Conservation (phyloP, 1,284 basidiomycete species). For the Trametes versicolor region DNA sequence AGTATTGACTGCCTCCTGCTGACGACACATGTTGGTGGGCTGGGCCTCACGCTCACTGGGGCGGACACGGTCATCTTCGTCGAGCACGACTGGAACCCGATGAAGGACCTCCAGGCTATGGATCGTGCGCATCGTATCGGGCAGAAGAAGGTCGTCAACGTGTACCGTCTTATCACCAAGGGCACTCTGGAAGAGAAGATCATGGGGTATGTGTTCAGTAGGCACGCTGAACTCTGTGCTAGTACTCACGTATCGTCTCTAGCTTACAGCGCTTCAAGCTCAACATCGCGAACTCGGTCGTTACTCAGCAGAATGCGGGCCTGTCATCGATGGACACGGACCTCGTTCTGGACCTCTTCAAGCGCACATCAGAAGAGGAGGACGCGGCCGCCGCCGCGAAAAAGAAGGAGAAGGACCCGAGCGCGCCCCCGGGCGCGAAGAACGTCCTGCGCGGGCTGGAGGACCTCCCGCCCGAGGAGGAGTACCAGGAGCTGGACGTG, state of each 20-base stretch:
- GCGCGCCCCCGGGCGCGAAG: constrained; percentile 69
- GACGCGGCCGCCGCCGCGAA: constrained; percentile 63
- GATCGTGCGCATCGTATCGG: constrained; percentile 98
- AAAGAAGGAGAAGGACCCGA: constrained; percentile 71
- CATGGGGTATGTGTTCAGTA: constrained; percentile 83
- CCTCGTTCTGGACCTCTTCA: constrained; percentile 95
- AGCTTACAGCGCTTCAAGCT: constrained; percentile 98
- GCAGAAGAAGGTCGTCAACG: constrained; percentile 99
- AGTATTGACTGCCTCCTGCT: constrained; percentile 97
- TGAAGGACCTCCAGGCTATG: constrained; percentile 99
- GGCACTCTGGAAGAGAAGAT: constrained; percentile 99
- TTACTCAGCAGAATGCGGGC: constrained; percentile 97
- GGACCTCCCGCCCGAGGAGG: constrained; percentile 89
- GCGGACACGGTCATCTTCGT: constrained; percentile 99
- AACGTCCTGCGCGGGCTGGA: constrained; percentile 88
- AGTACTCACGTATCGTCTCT: constrained; percentile 32
- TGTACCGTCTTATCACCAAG: constrained; percentile 96
- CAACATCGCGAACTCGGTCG: constrained; percentile 96
- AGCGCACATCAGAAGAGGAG: constrained; percentile 78
- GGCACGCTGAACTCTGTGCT: background rate
- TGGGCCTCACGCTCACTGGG: constrained; percentile 96
- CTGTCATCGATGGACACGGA: constrained; percentile 97
- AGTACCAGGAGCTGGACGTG: constrained; percentile 88
- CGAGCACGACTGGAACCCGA: constrained; percentile 99
- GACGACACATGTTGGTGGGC: constrained; percentile 96